A percentile compares a stretch with the other conserved stretches of the same genome.
These are phyloP conservation scores for Camelina laxa DNA, from an alignment of 345 rosid genomes.

Conservation along the genomic window DNA sequence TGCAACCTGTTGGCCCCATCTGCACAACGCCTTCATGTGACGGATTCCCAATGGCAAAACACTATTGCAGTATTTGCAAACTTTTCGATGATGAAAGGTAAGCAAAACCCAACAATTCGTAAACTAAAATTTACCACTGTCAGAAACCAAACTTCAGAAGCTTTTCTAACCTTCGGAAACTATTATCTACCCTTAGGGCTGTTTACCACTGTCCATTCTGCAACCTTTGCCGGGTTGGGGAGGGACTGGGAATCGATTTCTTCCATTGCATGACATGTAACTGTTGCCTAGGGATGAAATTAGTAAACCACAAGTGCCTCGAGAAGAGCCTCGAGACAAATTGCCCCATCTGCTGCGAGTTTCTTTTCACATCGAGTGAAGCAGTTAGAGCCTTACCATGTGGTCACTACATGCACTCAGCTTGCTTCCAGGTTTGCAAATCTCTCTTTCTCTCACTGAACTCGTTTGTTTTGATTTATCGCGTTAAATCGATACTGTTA, in stretches of 20 bases:
- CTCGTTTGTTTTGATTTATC: neutral
- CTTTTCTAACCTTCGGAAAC: slow-evolving; percentile 18
- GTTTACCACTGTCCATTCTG: slow-evolving; percentile 93
- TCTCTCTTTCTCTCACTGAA: slow-evolving; percentile 26
- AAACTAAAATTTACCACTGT: neutral
- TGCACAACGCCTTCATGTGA: slow-evolving; percentile 72
- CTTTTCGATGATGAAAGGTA: slow-evolving; percentile 94
- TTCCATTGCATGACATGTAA: slow-evolving; percentile 98
- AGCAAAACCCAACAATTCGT: slow-evolving; percentile 21
- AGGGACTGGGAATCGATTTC: slow-evolving; percentile 83
- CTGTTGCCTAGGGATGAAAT: slow-evolving; percentile 80
- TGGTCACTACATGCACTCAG: slow-evolving; percentile 92
- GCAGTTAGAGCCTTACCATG: slow-evolving; percentile 87
- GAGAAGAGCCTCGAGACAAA: slow-evolving; percentile 89
- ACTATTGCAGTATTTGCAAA: slow-evolving; percentile 88
- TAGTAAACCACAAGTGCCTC: slow-evolving; percentile 78
- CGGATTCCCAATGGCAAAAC: slow-evolving; percentile 78
- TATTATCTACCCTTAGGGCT: slow-evolving; percentile 51
- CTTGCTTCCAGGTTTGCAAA: slow-evolving; percentile 84
- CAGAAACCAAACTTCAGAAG: slow-evolving; percentile 14
- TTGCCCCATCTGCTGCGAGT: slow-evolving; percentile 93
- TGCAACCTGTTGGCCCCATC: slow-evolving; percentile 79
- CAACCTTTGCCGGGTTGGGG: slow-evolving; percentile 91
- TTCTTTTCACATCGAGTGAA: slow-evolving; percentile 82
- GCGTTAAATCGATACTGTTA: slow-evolving; percentile 20